Conservation (phyloP, 768 basidiomycete species). For the Boletus subcaerulescens region DNA sequence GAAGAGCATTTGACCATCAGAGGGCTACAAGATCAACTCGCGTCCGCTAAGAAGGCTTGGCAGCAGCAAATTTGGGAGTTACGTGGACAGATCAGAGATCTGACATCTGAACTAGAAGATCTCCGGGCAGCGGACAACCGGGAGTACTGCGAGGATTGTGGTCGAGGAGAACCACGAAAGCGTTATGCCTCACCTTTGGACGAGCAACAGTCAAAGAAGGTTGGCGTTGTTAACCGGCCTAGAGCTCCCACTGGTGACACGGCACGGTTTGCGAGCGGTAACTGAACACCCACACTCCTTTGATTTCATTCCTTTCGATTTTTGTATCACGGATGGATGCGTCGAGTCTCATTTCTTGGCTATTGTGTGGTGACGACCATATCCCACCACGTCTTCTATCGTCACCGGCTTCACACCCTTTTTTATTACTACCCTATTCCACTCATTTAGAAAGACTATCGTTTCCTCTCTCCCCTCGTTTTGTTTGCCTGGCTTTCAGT, state of each 20-base stretch:
- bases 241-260: constrained; percentile 65
- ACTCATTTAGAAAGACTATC: constrained; percentile 19
- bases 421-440: constrained; percentile 21
- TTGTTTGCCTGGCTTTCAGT: constrained; percentile 25
- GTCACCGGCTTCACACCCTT: neutral
- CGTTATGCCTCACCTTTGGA: constrained; percentile 9
- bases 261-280: constrained; percentile 55
- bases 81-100: constrained; percentile 66
- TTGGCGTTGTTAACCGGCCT: constrained; percentile 57
- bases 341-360: constrained; percentile 11
- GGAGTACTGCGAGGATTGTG: constrained; percentile 58
- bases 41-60: constrained; percentile 58
- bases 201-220: constrained; percentile 23
- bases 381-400: constrained; percentile 11
- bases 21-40: constrained; percentile 60
- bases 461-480: constrained; percentile 12
- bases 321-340: constrained; percentile 16
- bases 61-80: constrained; percentile 74
- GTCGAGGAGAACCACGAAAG: constrained; percentile 40
- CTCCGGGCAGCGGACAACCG: constrained; percentile 43
- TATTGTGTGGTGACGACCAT: constrained; percentile 11
- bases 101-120: constrained; percentile 66
- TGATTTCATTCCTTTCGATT: constrained; percentile 7
- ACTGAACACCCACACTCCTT: constrained; percentile 19
- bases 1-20: constrained; percentile 48